phyloP scores from a whole-genome alignment of 306 rosid species.

The Abrus precatorius region DNA sequence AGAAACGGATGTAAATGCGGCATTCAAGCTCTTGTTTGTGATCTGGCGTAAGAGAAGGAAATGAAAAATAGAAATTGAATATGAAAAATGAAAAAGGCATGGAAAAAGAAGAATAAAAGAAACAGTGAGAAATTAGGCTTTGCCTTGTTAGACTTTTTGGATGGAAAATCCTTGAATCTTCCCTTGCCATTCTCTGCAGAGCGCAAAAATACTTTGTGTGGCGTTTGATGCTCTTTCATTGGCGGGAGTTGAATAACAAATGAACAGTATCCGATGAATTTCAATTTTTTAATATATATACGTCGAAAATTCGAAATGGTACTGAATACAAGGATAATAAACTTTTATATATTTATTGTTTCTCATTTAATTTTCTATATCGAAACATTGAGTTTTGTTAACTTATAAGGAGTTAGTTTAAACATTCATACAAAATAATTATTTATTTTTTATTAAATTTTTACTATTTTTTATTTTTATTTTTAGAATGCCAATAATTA shows the following conservation, averaged over 20 bases:
- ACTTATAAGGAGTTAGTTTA: no score
- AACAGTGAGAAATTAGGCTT: background rate
- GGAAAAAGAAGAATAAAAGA: background rate
- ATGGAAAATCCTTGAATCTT: conserved; percentile 35
- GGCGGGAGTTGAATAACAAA: conserved; percentile 22
- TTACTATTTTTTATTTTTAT: no score
- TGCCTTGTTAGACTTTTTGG: conserved; percentile 41
- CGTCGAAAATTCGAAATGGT: background rate
- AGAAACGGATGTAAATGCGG: conserved; percentile 34
- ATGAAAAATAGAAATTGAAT: background rate
- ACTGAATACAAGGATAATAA: background rate
- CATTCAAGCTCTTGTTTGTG: conserved; percentile 47
- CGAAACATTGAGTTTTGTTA: no score
- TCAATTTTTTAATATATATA: conserved; percentile 11
- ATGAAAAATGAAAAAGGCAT: background rate
- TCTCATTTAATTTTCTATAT: background rate
- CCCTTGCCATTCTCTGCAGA: conserved; percentile 32
- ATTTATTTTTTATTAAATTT: no score
- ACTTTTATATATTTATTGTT: background rate
- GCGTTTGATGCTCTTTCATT: conserved; percentile 53
- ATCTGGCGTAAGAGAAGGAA: conserved; percentile 40
- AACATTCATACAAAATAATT: no score
- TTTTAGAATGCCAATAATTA: no score
- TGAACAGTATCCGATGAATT: background rate
- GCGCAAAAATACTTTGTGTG: conserved; percentile 35